A percentile compares a stretch with the other conserved stretches of the same genome.
Evolutionary conservation across 192 early-diverging fungal genomes (phyloP).

Genomic region (Mortierella alpina): DNA sequence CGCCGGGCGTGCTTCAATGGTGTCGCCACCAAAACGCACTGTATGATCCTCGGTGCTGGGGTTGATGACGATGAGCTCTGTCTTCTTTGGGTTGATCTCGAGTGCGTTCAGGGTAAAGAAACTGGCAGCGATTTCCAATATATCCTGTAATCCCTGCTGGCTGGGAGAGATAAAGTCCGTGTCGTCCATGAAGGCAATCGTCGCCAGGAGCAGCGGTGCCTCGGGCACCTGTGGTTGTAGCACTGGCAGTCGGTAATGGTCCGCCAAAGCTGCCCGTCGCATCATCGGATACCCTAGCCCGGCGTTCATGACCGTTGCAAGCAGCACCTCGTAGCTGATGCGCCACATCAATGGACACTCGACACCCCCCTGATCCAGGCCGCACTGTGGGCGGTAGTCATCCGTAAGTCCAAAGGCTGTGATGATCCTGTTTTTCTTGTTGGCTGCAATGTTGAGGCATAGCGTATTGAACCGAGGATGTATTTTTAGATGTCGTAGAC

Average conservation of each 20-base stretch:
- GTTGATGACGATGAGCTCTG: constrained; percentile 23
- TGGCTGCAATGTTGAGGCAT: not conserved
- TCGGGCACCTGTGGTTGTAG: not conserved
- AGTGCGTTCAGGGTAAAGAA: constrained; percentile 22
- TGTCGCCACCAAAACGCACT: not conserved
- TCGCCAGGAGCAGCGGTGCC: not conserved
- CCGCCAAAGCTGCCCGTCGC: not conserved
- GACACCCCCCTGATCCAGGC: constrained; percentile 26
- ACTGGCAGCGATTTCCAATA: not conserved
- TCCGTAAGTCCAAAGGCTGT: constrained; percentile 11
- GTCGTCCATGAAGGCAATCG: not conserved
- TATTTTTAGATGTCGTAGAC: not conserved
- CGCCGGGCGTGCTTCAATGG: not conserved
- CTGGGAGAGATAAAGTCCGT: not conserved
- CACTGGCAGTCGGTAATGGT: not conserved
- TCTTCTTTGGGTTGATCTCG: constrained; percentile 35
- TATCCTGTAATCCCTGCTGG: not conserved
- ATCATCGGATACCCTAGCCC: not conserved
- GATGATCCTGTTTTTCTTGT: constrained; percentile 12
- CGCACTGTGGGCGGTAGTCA: constrained; percentile 7
- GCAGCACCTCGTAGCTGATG: not conserved
- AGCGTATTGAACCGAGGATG: not conserved
- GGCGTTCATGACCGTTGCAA: not conserved
- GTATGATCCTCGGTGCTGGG: not conserved
- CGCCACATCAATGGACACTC: constrained; percentile 14